phyloP scores from a whole-genome alignment of 306 rosid species.

The Citrullus amarus region DNA sequence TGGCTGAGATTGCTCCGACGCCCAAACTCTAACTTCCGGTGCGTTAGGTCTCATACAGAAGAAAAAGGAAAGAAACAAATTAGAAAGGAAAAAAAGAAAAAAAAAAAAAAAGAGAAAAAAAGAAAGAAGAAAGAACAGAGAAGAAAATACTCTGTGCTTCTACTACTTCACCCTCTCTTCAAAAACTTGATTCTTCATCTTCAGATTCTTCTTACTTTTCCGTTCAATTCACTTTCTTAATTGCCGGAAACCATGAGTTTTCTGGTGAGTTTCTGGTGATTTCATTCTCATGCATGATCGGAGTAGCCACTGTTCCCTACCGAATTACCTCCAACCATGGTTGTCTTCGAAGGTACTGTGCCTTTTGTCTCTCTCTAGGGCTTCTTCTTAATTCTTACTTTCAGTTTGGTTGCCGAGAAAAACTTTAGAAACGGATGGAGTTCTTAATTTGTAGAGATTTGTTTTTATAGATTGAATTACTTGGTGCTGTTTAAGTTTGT shows the following conservation, averaged over 20 bases:
- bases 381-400: neutral
- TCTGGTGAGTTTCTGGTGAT: slow-evolving; percentile 22
- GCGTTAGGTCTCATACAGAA: slow-evolving; percentile 7
- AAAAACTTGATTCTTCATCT: neutral
- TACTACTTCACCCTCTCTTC: neutral
- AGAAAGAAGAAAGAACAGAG: neutral
- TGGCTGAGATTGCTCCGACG: slow-evolving; percentile 75
- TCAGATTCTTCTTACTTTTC: neutral
- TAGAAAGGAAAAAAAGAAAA: neutral
- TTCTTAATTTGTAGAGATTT: neutral
- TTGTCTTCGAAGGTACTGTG: slow-evolving; percentile 28
- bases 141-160: neutral
- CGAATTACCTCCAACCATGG: slow-evolving; percentile 22
- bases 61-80: neutral
- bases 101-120: too few species aligned
- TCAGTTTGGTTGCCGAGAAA: slow-evolving; percentile 54
- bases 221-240: slow-evolving; percentile 15
- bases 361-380: neutral
- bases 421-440: neutral
- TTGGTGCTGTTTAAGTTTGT: slow-evolving; percentile 10
- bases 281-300: slow-evolving; percentile 18
- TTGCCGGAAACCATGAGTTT: slow-evolving; percentile 31
- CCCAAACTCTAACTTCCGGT: slow-evolving; percentile 15
- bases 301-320: slow-evolving; percentile 1
- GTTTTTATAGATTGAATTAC: neutral